Evolutionary conservation across 805 yeast genomes (phyloP), one percentile per base, ranked within the genome.

Genomic region (Metschnikowia gruessii): DNA sequence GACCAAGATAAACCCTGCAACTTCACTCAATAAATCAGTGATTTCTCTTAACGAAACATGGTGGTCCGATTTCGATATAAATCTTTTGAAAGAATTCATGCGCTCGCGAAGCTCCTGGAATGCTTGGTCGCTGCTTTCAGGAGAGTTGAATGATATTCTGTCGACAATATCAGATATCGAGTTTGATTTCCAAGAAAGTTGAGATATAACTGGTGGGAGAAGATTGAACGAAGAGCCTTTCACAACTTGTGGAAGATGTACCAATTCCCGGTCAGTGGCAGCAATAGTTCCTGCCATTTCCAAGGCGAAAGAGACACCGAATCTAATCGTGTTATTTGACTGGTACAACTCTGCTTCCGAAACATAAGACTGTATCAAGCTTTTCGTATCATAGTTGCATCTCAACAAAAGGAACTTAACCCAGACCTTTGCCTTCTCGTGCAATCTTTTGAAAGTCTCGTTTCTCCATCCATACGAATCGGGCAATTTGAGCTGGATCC

Each of bases 221-320:
- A 88, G 79, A 58, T 81, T 74, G 46, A 78, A 76, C 30, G 68
- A 69, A 50, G 63, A 63, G 21, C 40, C 51, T 30, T 60, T 66
- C 49, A 68, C 54, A 48, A 67, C 49, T 42, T 58, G 63, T 1
- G 75, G 61, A 34, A 82, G 69, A 36, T 77, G 75, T 2, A 80
- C 75, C 24, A 83, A 63, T 56, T 86, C 94, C 37, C 83, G 69
- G 56, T 88, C 95, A 24, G 74, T 74, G 16, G 83, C 74, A n/a
- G 82, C 67, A 11, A 88, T 76, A 4, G 78, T 63, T 3, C 94
- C 89, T 1, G 96, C 95, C 83, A 89, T 78, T 54, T 87, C 94
- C 48, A 91, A 69, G 0, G 99, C 98, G 73, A 92, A 87, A 0
- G 95, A 83, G 40, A 90, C 84, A 45, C 98, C 98, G 58, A 77